Percentiles rank a stretch among this genome's conserved stretches.
Conservation (phyloP, 129 eudicot genomes). For the Scalesia atractyloides region DNA sequence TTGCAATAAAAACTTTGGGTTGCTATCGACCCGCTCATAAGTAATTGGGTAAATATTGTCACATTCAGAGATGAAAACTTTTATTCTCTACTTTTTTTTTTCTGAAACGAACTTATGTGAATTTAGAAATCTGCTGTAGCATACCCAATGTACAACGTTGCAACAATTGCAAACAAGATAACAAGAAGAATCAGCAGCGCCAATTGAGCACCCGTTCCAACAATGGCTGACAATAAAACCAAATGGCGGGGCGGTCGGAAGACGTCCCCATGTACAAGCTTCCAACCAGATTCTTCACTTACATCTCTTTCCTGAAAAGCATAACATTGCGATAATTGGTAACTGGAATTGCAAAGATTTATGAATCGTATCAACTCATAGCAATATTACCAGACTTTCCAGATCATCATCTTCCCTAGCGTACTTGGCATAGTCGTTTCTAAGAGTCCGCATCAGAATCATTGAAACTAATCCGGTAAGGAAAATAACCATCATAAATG, state of each 20-base stretch:
- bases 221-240: slow-evolving; percentile 86
- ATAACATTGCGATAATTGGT: slow-evolving; percentile 20
- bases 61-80: not conserved
- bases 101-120: not conserved
- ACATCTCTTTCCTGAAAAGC: slow-evolving; percentile 86
- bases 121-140: slow-evolving; percentile 23
- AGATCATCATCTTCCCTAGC: slow-evolving; percentile 94
- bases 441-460: slow-evolving; percentile 89
- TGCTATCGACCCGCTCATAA: not conserved
- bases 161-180: slow-evolving; percentile 90
- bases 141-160: slow-evolving; percentile 89
- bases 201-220: slow-evolving; percentile 95
- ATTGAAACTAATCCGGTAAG: slow-evolving; percentile 88
- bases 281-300: slow-evolving; percentile 99
- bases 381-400: slow-evolving; percentile 77
- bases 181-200: slow-evolving; percentile 85
- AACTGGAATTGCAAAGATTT: not conserved
- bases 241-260: slow-evolving; percentile 82
- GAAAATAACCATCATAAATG: slow-evolving; percentile 94
- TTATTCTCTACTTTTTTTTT: not conserved
- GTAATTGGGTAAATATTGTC: not conserved
- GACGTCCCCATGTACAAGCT: slow-evolving; percentile 96
- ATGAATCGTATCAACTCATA: not conserved
- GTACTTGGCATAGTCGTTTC: slow-evolving; percentile 94
- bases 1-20: not conserved